Conservation (phyloP, 768 basidiomycete species). For the Boletus sp. region DNA sequence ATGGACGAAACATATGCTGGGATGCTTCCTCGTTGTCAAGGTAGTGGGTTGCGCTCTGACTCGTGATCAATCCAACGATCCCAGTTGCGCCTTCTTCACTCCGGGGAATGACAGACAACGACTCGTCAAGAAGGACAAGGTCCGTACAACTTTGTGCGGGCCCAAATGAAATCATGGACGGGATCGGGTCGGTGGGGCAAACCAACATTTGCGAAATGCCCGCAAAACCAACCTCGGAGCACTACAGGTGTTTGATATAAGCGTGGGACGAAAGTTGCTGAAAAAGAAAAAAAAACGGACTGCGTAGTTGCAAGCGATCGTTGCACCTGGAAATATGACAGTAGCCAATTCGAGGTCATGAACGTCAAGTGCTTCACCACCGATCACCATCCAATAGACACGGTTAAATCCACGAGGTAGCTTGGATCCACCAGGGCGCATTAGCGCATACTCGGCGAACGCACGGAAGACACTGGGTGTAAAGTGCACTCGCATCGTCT, state of each 20-base stretch:
- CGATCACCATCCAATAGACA: constrained; percentile 17
- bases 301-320: constrained; percentile 15
- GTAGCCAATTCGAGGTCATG: constrained; percentile 13
- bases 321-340: constrained; percentile 9
- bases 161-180: constrained; percentile 7
- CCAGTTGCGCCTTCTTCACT: constrained; percentile 4
- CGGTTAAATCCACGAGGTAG: constrained; percentile 16
- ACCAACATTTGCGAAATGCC: constrained; percentile 15
- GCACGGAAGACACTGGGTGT: constrained; percentile 17
- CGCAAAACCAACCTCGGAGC: constrained; percentile 15
- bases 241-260: background rate
- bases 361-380: constrained; percentile 9
- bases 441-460: constrained; percentile 12
- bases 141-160: constrained; percentile 10
- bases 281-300: background rate
- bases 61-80: constrained; percentile 11
- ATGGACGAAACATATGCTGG: constrained; percentile 15
- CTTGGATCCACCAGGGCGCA: constrained; percentile 8
- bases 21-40: constrained; percentile 13
- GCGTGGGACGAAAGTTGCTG: background rate
- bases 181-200: constrained; percentile 13
- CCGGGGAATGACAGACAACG: constrained; percentile 7
- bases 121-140: constrained; percentile 13
- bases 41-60: constrained; percentile 10
- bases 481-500: constrained; percentile 13